Evolutionary conservation across 1,284 basidiomycete genomes (phyloP).

Genomic region (Leccinum subrobustum): DNA sequence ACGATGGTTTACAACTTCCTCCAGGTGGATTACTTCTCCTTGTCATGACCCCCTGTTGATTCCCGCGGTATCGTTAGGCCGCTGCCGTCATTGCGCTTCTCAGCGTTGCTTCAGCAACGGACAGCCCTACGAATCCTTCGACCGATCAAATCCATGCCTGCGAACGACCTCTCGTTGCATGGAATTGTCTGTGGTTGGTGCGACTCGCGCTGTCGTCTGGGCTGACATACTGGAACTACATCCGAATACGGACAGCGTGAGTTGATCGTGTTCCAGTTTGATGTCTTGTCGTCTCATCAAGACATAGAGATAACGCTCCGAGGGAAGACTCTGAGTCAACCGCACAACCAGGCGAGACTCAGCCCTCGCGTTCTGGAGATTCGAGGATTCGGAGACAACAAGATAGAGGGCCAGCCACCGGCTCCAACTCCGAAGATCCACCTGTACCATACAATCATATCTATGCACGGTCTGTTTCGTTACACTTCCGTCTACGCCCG

Average conservation of each 20-base stretch:
- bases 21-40: constrained; percentile 46
- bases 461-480: constrained; percentile 39
- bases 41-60: constrained; percentile 11
- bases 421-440: constrained; percentile 26
- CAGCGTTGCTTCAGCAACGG: constrained; percentile 45
- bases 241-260: constrained; percentile 46
- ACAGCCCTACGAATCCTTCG: constrained; percentile 46
- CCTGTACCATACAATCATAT: constrained; percentile 34
- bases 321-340: constrained; percentile 32
- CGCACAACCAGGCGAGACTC: constrained; percentile 16
- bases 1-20: constrained; percentile 51
- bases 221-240: constrained; percentile 62
- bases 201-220: constrained; percentile 52
- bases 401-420: constrained; percentile 22
- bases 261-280: constrained; percentile 14
- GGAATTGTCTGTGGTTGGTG: constrained; percentile 69
- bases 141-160: constrained; percentile 66
- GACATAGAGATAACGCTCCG: constrained; percentile 23
- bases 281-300: constrained; percentile 11
- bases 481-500: neutral
- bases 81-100: constrained; percentile 55
- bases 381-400: constrained; percentile 25
- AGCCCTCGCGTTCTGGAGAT: constrained; percentile 17
- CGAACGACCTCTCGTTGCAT: constrained; percentile 63
- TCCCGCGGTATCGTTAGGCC: constrained; percentile 38